Evolutionary conservation across 768 basidiomycete species (phyloP).

Genomic region (Lentinus tigrinus): DNA sequence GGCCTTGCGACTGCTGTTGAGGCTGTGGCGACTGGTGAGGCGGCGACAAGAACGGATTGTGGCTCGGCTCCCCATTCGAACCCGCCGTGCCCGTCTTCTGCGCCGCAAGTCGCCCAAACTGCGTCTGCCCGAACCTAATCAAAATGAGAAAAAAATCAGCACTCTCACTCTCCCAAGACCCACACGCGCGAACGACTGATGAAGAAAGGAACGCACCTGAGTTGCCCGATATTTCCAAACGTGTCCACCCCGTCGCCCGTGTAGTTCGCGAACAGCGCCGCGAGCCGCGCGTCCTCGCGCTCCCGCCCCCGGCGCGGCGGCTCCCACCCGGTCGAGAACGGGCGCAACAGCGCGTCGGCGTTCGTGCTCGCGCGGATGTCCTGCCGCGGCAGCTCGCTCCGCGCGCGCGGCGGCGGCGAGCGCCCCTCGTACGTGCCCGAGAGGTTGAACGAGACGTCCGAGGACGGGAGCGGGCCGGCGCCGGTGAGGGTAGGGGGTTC

Average conservation of each 20-base stretch:
- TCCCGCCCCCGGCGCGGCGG: constrained; percentile 7
- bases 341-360: constrained; percentile 27
- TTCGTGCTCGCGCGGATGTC: constrained; percentile 1
- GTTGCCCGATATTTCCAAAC: constrained; percentile 79
- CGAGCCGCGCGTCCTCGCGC: constrained; percentile 59
- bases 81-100: constrained; percentile 21
- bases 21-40: background rate
- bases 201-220: constrained; percentile 45
- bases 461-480: too few species aligned
- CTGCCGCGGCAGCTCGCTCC: background rate
- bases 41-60: constrained; percentile 18
- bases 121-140: constrained; percentile 19
- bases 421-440: constrained; percentile 17
- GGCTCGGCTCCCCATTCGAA: background rate
- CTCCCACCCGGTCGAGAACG: constrained; percentile 13
- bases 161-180: background rate
- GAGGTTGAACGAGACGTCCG: constrained; percentile 19
- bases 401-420: background rate
- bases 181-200: background rate
- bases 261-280: constrained; percentile 73
- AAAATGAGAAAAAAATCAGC: background rate
- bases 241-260: constrained; percentile 91
- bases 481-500: too few species aligned
- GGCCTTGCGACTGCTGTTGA: too few species aligned
- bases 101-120: constrained; percentile 21